Conservation (phyloP, 352 stramenopile genomes). For the Pythium aquatile region DNA sequence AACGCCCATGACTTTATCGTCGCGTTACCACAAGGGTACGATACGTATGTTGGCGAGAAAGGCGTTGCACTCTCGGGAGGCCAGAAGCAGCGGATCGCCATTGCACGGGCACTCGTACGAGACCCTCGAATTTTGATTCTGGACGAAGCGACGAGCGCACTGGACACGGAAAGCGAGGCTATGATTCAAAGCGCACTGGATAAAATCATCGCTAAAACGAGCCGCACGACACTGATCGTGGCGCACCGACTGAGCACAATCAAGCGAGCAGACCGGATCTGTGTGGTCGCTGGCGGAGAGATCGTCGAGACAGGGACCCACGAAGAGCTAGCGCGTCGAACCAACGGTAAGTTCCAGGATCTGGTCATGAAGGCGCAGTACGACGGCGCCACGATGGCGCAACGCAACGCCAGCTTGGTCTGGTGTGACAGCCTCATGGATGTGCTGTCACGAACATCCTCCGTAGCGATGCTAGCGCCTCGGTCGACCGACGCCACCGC, state of each 20-base stretch:
- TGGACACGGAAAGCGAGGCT: conserved; percentile 73
- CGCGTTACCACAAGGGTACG: conserved; percentile 34
- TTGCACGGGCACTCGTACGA: conserved; percentile 64
- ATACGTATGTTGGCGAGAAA: conserved; percentile 58
- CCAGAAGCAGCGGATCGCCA: conserved; percentile 45
- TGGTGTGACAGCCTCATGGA: conserved; percentile 25
- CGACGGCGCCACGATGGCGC: conserved; percentile 3
- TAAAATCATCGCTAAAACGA: conserved; percentile 33
- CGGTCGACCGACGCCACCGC: conserved; percentile 1
- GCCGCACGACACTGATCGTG: conserved; percentile 39
- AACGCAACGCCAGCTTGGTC: conserved; percentile 26
- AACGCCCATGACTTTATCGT: conserved; percentile 23
- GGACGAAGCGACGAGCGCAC: conserved; percentile 75
- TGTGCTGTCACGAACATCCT: conserved; percentile 17
- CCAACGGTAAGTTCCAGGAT: conserved; percentile 22
- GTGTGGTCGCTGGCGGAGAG: conserved; percentile 27
- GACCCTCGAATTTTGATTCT: conserved; percentile 45
- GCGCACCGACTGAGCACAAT: conserved; percentile 42
- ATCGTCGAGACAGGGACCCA: conserved; percentile 27
- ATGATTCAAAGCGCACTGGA: conserved; percentile 62
- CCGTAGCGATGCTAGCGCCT: conserved; percentile 17
- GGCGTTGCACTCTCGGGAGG: conserved; percentile 62
- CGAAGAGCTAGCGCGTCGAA: conserved; percentile 18
- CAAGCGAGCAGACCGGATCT: conserved; percentile 36
- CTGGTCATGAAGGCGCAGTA: conserved; percentile 17